Conservation (phyloP, 768 basidiomycete genomes). For the Lactarius sp. region DNA sequence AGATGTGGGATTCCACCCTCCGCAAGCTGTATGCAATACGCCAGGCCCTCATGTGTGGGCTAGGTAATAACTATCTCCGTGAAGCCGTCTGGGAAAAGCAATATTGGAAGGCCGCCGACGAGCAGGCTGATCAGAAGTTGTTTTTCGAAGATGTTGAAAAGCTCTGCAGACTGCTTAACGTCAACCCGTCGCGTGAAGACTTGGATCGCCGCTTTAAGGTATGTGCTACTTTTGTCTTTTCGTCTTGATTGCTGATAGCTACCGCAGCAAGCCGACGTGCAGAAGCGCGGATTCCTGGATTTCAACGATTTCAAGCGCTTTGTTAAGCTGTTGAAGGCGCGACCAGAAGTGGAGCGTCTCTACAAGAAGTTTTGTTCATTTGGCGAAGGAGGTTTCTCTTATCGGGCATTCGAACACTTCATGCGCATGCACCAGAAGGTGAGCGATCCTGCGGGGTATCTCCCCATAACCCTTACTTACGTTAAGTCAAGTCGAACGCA, state of each 20-base stretch:
- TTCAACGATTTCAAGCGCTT: slow-evolving; percentile 78
- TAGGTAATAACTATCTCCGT: slow-evolving; percentile 57
- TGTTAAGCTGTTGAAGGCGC: slow-evolving; percentile 75
- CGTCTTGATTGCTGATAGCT: not conserved
- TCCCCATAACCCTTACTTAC: slow-evolving; percentile 28
- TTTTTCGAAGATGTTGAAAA: slow-evolving; percentile 68
- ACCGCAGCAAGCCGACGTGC: slow-evolving; percentile 58
- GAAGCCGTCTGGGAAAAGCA: slow-evolving; percentile 74
- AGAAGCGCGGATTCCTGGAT: slow-evolving; percentile 56
- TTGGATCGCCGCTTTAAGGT: slow-evolving; percentile 58
- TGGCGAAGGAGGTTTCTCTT: slow-evolving; percentile 36
- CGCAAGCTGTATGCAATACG: slow-evolving; percentile 59
- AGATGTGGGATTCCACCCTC: slow-evolving; percentile 61
- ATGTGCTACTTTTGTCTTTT: slow-evolving; percentile 1
- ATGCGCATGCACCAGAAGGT: slow-evolving; percentile 51
- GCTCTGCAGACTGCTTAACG: slow-evolving; percentile 66
- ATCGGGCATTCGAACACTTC: slow-evolving; percentile 44
- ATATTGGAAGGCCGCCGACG: slow-evolving; percentile 74
- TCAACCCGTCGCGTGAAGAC: slow-evolving; percentile 50
- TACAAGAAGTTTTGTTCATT: slow-evolving; percentile 41
- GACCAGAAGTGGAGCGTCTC: slow-evolving; percentile 73
- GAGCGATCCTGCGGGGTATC: slow-evolving; percentile 33
- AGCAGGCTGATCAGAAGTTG: slow-evolving; percentile 54
- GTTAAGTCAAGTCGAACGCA: slow-evolving; percentile 30
- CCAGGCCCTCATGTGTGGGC: slow-evolving; percentile 63